Base-by-base conservation (phyloP, 2,329 filamentous ascomycete species). In the Didymellaceae sp. region DNA sequence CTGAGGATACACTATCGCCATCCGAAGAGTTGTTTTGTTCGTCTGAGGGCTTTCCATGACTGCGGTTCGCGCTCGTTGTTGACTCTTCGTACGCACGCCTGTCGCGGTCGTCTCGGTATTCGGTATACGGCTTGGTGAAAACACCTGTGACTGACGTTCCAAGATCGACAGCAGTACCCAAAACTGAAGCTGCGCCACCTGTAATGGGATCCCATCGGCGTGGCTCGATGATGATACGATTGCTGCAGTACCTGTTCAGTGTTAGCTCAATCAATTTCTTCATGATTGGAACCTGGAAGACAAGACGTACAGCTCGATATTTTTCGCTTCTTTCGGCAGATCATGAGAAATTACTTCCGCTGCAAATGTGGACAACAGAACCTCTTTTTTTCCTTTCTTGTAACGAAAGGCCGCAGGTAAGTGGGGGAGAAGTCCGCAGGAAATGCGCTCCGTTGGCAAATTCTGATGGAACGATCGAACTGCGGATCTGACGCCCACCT, bases 141-240 rank as follows among this genome's bases (percentile, higher is more conserved):
- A 87, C 80, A 47, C 83, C 80, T 1, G 80, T 83, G 10, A 87
- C 72, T 0, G 85, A 86, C 22, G 77, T 75, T 20, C 84, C 80
- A 2, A 85, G 75, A 18, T 82, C 79, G 2, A 80, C 79, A 1
- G 85, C 64, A 0, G 81, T 82, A 6, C 78, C 76, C 10, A 81
- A 76, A 4, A 88, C 57, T 0, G 85, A 84, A 4, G 82, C 82
- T 4, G 81, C 80, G 8, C 82, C 75, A 1, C 85, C 87, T 1
- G 85, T 86, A n/a, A 89, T 75, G 0, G 87, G 87, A 64, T 89
- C 87, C 2, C 86, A 75, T 25, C 72, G 63, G 1, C 57, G 52
- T 14, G 58, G 60, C 17, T 75, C 67, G 24, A 74, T 74, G 1
- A 52, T 33, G 14, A 72, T 55, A 0, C 57, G 58, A 10, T 62